A percentile compares a stretch with the other conserved stretches of the same genome.
Evolutionary conservation across 345 rosid genomes (phyloP).

Genomic region (Boechera retrofracta): DNA sequence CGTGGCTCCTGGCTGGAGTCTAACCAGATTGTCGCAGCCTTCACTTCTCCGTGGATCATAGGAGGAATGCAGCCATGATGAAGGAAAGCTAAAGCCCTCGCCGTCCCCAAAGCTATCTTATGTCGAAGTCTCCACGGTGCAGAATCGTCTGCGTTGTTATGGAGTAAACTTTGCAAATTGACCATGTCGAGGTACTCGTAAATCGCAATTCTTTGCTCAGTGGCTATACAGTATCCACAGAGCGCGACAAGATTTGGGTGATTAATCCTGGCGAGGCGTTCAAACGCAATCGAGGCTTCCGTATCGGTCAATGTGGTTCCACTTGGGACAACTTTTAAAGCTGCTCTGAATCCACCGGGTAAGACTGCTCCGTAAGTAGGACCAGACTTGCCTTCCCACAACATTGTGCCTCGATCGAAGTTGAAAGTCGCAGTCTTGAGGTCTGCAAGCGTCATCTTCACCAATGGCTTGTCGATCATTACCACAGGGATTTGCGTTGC

Average conservation of each 20-base stretch:
- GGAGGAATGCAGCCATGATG: constrained; percentile 97
- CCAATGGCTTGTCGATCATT: constrained; percentile 84
- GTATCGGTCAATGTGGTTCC: constrained; percentile 76
- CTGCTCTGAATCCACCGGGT: constrained; percentile 85
- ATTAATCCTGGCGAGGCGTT: constrained; percentile 79
- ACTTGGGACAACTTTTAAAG: constrained; percentile 78
- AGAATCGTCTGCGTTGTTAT: constrained; percentile 3
- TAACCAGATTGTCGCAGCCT: constrained; percentile 75
- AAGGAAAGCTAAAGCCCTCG: constrained; percentile 90
- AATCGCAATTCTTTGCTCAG: constrained; percentile 85
- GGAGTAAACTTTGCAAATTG: constrained; percentile 62
- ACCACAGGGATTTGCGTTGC: constrained; percentile 52
- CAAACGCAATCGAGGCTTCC: constrained; percentile 77
- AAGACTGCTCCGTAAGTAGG: constrained; percentile 83
- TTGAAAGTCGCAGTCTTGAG: constrained; percentile 81
- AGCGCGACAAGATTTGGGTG: constrained; percentile 88
- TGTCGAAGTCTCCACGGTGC: constrained; percentile 82
- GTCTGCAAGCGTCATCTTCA: constrained; percentile 82
- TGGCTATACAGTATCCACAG: constrained; percentile 82
- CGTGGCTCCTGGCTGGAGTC: constrained; percentile 83
- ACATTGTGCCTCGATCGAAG: constrained; percentile 73
- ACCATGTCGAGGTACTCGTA: constrained; percentile 86
- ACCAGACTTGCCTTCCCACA: constrained; percentile 91
- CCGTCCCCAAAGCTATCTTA: constrained; percentile 84
- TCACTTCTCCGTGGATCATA: constrained; percentile 81